A percentile compares a stretch with the other conserved stretches of the same genome.
Conservation (phyloP, 176 grass and related monocot genomes). For the Paspalum vaginatum region DNA sequence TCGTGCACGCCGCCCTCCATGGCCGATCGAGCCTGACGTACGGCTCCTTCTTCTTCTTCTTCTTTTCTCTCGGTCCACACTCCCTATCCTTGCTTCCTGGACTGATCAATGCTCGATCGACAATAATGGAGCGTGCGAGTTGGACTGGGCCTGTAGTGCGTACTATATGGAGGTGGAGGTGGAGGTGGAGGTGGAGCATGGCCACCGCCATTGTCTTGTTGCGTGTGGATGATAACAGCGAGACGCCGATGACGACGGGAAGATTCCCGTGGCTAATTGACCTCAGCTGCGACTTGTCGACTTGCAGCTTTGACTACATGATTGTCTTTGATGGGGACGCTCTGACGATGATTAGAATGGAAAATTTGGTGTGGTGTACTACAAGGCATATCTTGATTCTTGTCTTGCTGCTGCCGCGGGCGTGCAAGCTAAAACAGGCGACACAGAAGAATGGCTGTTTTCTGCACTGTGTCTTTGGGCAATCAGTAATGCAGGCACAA, state of each 20-base stretch:
- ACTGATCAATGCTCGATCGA: slow-evolving; percentile 8
- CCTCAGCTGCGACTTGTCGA: background rate
- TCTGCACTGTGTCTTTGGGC: too few relatives aligned
- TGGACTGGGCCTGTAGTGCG: background rate
- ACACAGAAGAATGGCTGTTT: too few relatives aligned
- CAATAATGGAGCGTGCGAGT: background rate
- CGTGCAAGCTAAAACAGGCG: too few relatives aligned
- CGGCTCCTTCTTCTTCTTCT: background rate
- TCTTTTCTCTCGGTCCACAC: background rate
- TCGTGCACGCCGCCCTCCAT: slow-evolving; percentile 80
- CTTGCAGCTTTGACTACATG: slow-evolving; percentile 22
- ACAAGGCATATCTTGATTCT: too few relatives aligned
- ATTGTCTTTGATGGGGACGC: background rate
- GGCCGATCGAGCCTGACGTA: too few relatives aligned
- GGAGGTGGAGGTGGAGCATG: too few relatives aligned
- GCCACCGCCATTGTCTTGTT: background rate
- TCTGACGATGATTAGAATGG: background rate
- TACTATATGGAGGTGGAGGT: background rate
- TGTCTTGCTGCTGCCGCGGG: too few relatives aligned
- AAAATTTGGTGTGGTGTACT: too few relatives aligned
- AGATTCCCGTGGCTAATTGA: slow-evolving; percentile 36
- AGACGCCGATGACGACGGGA: background rate
- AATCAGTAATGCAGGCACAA: too few relatives aligned
- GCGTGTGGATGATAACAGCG: slow-evolving; percentile 8
- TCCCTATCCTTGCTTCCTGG: slow-evolving; percentile 27